Evolutionary conservation across 805 yeast species (phyloP).

Genomic region (Citeromyces matritensis): DNA sequence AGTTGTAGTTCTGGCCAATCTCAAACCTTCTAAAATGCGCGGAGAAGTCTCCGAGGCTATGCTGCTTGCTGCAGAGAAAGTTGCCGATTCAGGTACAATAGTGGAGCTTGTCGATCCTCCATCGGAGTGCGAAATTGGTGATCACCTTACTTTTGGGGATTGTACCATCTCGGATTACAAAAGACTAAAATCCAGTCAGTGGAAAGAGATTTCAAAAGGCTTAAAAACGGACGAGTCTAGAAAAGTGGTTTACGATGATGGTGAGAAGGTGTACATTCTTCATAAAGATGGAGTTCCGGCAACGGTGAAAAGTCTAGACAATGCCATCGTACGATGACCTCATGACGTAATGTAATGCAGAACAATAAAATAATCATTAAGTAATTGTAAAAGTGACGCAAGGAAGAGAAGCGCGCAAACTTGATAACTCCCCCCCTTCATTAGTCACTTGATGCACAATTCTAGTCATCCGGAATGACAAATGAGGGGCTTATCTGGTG

Average conservation of each 20-base stretch:
- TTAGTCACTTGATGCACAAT: too few species aligned
- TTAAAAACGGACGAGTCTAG: constrained; percentile 16
- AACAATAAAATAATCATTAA: too few species aligned
- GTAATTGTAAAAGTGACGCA: too few species aligned
- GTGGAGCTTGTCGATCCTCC: constrained; percentile 39
- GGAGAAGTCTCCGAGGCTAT: constrained; percentile 51
- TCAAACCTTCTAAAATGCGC: constrained; percentile 48
- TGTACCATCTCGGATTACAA: constrained; percentile 3
- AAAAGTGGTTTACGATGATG: constrained; percentile 12
- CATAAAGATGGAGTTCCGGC: too few species aligned
- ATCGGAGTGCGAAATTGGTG: constrained; percentile 19
- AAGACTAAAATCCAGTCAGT: constrained; percentile 16
- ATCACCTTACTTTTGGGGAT: constrained; percentile 11
- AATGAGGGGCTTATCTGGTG: too few species aligned
- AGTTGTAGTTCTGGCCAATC: constrained; percentile 40
- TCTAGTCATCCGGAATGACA: too few species aligned
- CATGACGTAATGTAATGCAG: too few species aligned
- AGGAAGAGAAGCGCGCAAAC: too few species aligned
- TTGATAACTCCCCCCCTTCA: too few species aligned
- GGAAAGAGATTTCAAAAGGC: constrained; percentile 16
- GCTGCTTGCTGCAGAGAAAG: constrained; percentile 30
- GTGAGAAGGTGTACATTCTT: too few species aligned
- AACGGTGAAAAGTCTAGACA: too few species aligned
- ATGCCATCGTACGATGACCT: too few species aligned
- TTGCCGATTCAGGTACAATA: constrained; percentile 4